These are phyloP conservation scores for Coemansia biformis DNA, from an alignment of 192 early-diverging fungal species.

Conservation along the genomic window DNA sequence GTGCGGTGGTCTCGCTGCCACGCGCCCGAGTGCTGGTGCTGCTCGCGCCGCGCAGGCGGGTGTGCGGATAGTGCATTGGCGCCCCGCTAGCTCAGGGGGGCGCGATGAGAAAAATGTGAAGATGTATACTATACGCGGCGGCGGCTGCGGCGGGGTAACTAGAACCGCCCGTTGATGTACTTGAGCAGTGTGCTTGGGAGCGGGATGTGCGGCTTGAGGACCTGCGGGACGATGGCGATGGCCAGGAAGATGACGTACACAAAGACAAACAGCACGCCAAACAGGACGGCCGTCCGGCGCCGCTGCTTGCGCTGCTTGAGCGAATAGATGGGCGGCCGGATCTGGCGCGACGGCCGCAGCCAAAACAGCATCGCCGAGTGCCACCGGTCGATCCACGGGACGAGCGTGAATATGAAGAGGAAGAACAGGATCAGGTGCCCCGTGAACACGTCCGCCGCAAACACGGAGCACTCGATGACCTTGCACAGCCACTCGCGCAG, in stretches of 20 bases:
- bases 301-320: constrained; percentile 60
- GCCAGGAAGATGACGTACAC: constrained; percentile 60
- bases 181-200: constrained; percentile 30
- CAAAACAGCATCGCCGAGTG: constrained; percentile 81
- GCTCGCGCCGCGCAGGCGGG: too few relatives aligned
- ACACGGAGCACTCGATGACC: constrained; percentile 77
- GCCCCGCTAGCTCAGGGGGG: too few relatives aligned
- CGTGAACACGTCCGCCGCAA: constrained; percentile 71
- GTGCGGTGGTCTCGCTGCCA: too few relatives aligned
- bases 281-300: constrained; percentile 58
- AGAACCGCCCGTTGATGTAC: constrained; percentile 49
- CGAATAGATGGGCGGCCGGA: constrained; percentile 68
- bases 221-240: constrained; percentile 59
- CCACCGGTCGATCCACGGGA: constrained; percentile 67
- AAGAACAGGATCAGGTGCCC: constrained; percentile 75
- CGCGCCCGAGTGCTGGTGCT: too few relatives aligned
- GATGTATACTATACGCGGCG: too few relatives aligned
- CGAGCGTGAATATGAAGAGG: constrained; percentile 62
- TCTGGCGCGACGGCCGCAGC: constrained; percentile 74
- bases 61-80: too few relatives aligned
- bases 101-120: too few relatives aligned
- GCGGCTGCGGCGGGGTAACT: too few relatives aligned
- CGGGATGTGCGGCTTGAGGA: constrained; percentile 38
- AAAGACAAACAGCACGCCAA: constrained; percentile 63
- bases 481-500: constrained; percentile 79